Base-by-base conservation (phyloP, 352 stramenopile species). In the Phytopythium delawarense region DNA sequence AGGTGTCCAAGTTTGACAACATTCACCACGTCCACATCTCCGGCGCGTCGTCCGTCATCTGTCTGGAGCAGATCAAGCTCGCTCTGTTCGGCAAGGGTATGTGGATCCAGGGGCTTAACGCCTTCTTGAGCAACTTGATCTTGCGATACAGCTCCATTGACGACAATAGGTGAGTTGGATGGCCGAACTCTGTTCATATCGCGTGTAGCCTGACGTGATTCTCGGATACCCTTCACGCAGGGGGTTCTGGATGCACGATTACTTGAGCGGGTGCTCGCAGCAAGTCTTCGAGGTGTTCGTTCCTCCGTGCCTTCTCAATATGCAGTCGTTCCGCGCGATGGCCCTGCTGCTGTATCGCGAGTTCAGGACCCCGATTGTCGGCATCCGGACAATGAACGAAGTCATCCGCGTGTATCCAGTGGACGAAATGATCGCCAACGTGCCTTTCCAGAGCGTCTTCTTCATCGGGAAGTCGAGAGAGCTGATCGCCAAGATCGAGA, bases 1-100 rank as follows among this genome's bases (percentile, higher is more conserved):
- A 96, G 69, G 78, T 96, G 7, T 88, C 87, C 48, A 87, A 88
- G 61, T 75, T 74, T 21, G 83, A 93, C 57, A 92, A 90, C 35
- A 75, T 84, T 12, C 68, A 73, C 3, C 87, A 94, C 37, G 76
- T 91, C 49, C 76, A 89, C 34, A 88, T 90, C 45, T 90, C 84
- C 7, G 78, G 82, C 16, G 83, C 81, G 0, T 82, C 79, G 35
- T 71, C 82, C 50, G 78, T 93, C 23, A 69, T 93, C 18, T 96
- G 87, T 50, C 62, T 94, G 20, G 79, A 96, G 48, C 78, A 93
- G 52, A 61, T 96, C 4, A 82, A 85, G 35, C 63, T 93, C 15
- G 76, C 79, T 2, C 75, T 96, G 40, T 77, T 92, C 12, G 87
- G 76, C 0, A 94, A 92, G 49, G 87, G 77, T 44, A 61, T 88